A percentile compares a stretch with the other conserved stretches of the same genome.
Conservation (phyloP, 768 basidiomycete species). For the Serpula lacrymans region DNA sequence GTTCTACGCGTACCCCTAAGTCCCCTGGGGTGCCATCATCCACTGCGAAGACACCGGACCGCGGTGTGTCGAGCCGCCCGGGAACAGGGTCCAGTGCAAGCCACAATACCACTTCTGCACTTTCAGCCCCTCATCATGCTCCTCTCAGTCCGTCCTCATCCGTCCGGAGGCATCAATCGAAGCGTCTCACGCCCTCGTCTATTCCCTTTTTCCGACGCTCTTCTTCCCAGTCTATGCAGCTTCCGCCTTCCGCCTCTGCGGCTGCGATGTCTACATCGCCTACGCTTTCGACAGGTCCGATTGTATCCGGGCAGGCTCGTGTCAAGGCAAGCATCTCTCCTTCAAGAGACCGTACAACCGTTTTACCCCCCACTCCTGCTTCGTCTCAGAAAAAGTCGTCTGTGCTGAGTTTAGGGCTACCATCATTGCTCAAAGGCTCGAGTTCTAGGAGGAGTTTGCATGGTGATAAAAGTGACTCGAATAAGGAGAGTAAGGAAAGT, state of each 20-base stretch:
- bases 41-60: constrained; percentile 68
- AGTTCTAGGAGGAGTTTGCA: constrained; percentile 80
- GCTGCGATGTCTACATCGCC: constrained; percentile 46
- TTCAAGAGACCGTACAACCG: constrained; percentile 47
- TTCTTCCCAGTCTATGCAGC: constrained; percentile 83
- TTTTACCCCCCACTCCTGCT: constrained; percentile 53
- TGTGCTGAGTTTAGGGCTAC: constrained; percentile 75
- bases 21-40: constrained; percentile 39
- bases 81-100: constrained; percentile 77
- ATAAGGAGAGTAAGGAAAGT: constrained; percentile 56
- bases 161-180: constrained; percentile 59
- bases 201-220: constrained; percentile 94
- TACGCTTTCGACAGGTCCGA: constrained; percentile 44
- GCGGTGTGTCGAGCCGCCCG: constrained; percentile 56
- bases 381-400: constrained; percentile 77
- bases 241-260: constrained; percentile 43
- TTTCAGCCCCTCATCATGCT: constrained; percentile 50
- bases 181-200: constrained; percentile 85
- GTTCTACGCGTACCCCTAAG: constrained; percentile 54
- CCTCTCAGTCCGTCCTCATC: constrained; percentile 75
- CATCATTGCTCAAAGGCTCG: constrained; percentile 80
- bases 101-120: constrained; percentile 56
- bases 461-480: constrained; percentile 43
- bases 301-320: constrained; percentile 37
- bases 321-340: constrained; percentile 48